These are phyloP conservation scores for Termitomyces sp. DNA, from an alignment of 768 basidiomycete species.

Conservation along the genomic window DNA sequence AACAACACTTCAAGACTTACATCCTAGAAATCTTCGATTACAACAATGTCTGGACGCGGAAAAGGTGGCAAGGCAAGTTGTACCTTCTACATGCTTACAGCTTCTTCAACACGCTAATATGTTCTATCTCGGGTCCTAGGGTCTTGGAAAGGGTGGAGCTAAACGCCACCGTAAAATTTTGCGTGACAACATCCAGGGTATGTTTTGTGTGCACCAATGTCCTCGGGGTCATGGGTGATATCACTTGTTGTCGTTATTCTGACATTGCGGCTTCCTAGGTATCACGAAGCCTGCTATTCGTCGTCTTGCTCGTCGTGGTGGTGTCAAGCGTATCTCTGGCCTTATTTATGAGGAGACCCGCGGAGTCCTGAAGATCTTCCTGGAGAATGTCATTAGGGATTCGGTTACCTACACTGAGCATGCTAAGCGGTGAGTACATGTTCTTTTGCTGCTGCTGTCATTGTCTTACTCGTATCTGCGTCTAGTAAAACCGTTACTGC, in stretches of 20 bases:
- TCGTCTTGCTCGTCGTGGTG: conserved; percentile 87
- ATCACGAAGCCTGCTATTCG: conserved; percentile 81
- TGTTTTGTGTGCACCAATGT: conserved; percentile 1
- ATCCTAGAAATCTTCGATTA: conserved; percentile 6
- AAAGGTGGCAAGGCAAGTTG: conserved; percentile 66
- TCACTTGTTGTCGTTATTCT: background rate
- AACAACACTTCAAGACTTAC: conserved; percentile 5
- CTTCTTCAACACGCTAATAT: background rate
- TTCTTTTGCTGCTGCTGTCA: background rate
- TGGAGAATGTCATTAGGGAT: conserved; percentile 85
- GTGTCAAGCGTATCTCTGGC: conserved; percentile 87
- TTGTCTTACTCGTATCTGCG: background rate
- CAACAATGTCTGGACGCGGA: conserved; percentile 72
- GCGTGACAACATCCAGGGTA: conserved; percentile 67
- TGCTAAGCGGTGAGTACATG: conserved; percentile 52
- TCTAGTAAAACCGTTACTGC: conserved; percentile 68
- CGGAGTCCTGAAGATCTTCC: conserved; percentile 86
- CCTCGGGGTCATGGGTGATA: background rate
- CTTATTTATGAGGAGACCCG: conserved; percentile 90
- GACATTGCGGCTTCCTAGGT: conserved; percentile 27
- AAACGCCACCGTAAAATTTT: conserved; percentile 84
- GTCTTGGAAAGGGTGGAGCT: conserved; percentile 81
- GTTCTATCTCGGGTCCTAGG: conserved; percentile 30
- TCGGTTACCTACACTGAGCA: conserved; percentile 93
- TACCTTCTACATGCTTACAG: background rate